Conservation (phyloP, 139 green algal species). For the Tetradesmus obliquus region DNA sequence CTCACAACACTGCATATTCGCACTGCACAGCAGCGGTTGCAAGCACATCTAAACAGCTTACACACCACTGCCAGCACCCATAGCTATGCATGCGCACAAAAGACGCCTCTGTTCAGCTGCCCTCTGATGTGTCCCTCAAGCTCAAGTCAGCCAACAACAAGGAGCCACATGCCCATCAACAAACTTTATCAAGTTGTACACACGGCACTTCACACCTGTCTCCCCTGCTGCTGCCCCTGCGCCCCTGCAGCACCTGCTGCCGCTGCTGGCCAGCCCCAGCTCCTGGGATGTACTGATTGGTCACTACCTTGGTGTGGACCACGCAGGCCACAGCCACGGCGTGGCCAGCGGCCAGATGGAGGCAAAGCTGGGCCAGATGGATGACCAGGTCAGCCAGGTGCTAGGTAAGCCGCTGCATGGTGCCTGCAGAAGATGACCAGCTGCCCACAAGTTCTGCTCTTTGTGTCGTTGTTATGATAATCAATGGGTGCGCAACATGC, state of each 20-base stretch:
- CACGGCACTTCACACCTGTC: not conserved
- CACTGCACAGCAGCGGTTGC: not conserved
- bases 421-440: not conserved
- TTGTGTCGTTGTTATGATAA: not conserved
- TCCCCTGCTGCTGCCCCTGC: not conserved
- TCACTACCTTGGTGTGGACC: constrained; percentile 97
- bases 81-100: no score
- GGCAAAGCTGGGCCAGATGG: constrained; percentile 90
- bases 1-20: not conserved
- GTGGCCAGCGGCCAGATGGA: constrained; percentile 80
- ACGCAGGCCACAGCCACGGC: constrained; percentile 91
- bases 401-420: not conserved
- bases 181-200: no score
- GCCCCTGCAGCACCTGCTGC: constrained; percentile 28
- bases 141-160: no score
- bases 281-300: constrained; percentile 92
- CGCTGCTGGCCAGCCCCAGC: not conserved
- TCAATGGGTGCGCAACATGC: not conserved
- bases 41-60: not conserved
- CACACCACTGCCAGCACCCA: no score
- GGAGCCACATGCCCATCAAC: no score
- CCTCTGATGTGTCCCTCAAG: no score
- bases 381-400: constrained; percentile 71
- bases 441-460: not conserved
- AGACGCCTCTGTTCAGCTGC: no score